Conservation (phyloP, 768 basidiomycete genomes). For the Cystofilobasidium macerans region DNA sequence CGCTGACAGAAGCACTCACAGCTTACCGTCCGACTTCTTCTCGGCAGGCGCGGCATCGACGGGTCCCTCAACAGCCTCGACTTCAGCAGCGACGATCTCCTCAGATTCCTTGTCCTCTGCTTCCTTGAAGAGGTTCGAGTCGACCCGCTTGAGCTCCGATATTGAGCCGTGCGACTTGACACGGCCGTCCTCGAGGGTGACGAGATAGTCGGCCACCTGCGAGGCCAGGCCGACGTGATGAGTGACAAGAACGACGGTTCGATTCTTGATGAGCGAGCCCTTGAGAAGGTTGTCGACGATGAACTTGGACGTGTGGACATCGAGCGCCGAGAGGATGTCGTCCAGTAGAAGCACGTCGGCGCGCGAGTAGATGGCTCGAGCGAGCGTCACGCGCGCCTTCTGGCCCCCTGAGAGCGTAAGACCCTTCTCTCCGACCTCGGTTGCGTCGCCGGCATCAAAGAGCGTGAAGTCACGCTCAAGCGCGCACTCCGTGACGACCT, state of each 20-base stretch:
- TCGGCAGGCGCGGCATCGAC: slow-evolving; percentile 8
- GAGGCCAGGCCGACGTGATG: slow-evolving; percentile 33
- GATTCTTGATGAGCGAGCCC: slow-evolving; percentile 44
- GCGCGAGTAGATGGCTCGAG: slow-evolving; percentile 17
- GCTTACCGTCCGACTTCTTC: slow-evolving; percentile 28
- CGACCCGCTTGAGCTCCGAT: slow-evolving; percentile 25
- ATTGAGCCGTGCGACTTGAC: slow-evolving; percentile 34
- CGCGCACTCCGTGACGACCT: slow-evolving; percentile 23
- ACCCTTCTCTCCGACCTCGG: slow-evolving; percentile 20
- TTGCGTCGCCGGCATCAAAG: slow-evolving; percentile 25
- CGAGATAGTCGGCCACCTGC: slow-evolving; percentile 36
- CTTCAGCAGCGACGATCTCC: slow-evolving; percentile 20
- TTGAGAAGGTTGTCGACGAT: slow-evolving; percentile 46
- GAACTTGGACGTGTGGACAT: slow-evolving; percentile 47
- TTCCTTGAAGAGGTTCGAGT: not conserved
- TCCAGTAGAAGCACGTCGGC: slow-evolving; percentile 19
- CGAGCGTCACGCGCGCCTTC: slow-evolving; percentile 46
- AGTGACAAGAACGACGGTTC: slow-evolving; percentile 47
- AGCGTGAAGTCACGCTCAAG: slow-evolving; percentile 23
- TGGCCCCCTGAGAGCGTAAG: slow-evolving; percentile 43
- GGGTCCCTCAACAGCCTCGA: slow-evolving; percentile 23
- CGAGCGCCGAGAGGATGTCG: slow-evolving; percentile 37
- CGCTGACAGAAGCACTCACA: slow-evolving; percentile 9
- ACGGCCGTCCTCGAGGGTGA: slow-evolving; percentile 34
- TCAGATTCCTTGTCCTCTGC: not conserved